A percentile compares a stretch with the other conserved stretches of the same genome.
Conservation (phyloP, 139 green algal genomes). For the Chlamydomonas asymmetrica region DNA sequence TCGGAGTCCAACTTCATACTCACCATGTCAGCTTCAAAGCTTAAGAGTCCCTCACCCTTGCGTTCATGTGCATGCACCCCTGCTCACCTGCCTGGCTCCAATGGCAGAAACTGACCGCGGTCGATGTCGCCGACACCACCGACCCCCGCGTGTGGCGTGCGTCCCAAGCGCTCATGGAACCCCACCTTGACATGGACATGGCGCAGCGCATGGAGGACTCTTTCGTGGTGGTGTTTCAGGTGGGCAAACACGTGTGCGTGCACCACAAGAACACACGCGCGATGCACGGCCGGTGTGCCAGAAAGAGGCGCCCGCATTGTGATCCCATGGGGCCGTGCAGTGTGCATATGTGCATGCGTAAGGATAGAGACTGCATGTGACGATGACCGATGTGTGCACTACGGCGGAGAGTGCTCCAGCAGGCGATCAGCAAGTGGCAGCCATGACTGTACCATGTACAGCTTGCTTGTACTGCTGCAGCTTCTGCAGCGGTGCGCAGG, state of each 20-base stretch:
- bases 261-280: too few species aligned
- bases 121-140: neutral
- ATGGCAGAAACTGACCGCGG: neutral
- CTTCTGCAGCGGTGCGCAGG: too few species aligned
- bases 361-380: too few species aligned
- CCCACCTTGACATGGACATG: neutral
- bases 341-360: too few species aligned
- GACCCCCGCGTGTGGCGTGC: neutral
- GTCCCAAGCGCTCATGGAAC: neutral
- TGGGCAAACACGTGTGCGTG: neutral
- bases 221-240: constrained; percentile 1
- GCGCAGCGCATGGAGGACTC: neutral
- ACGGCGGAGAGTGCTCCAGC: too few species aligned
- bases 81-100: neutral
- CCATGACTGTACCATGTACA: too few species aligned
- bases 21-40: neutral
- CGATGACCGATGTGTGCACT: too few species aligned
- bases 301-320: too few species aligned
- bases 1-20: constrained; percentile 5
- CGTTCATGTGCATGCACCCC: neutral
- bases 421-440: too few species aligned
- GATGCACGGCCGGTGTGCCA: too few species aligned
- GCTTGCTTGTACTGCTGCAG: too few species aligned
- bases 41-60: neutral
- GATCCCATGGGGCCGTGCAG: too few species aligned